Conservation (phyloP, 2,329 filamentous ascomycete genomes). For the Pseudogymnoascus sp. region DNA sequence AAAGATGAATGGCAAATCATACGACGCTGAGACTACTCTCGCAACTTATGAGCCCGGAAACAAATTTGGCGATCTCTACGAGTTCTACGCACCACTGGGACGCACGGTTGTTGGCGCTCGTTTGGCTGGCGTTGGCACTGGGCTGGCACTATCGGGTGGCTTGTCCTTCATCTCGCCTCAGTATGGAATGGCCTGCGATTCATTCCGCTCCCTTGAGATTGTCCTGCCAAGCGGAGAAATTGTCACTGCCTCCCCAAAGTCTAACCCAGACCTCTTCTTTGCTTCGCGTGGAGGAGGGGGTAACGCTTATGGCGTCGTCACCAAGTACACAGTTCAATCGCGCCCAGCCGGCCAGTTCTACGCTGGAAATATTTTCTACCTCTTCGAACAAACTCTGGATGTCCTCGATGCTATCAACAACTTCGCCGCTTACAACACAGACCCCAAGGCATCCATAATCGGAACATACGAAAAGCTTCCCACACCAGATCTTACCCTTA, state of each 20-base stretch:
- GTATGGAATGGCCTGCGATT: slow-evolving; percentile 42
- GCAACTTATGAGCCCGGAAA: slow-evolving; percentile 28
- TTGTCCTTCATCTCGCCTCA: slow-evolving; percentile 33
- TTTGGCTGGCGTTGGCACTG: neutral
- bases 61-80: neutral
- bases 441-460: slow-evolving; percentile 30
- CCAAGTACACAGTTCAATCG: slow-evolving; percentile 23
- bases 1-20: neutral
- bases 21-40: slow-evolving; percentile 12
- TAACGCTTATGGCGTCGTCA: slow-evolving; percentile 20
- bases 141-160: slow-evolving; percentile 23
- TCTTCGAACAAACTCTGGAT: slow-evolving; percentile 21
- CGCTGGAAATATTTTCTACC: slow-evolving; percentile 26
- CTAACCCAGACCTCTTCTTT: slow-evolving; percentile 29
- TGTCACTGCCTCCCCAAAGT: slow-evolving; percentile 17
- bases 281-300: slow-evolving; percentile 28
- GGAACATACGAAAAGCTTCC: slow-evolving; percentile 28
- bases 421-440: slow-evolving; percentile 28
- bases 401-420: slow-evolving; percentile 26
- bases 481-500: slow-evolving; percentile 24
- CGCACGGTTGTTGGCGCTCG: neutral
- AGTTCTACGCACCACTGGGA: neutral
- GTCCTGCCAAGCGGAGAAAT: slow-evolving; percentile 29
- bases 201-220: slow-evolving; percentile 34
- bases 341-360: slow-evolving; percentile 23